Evolutionary conservation across 2,329 filamentous ascomycete genomes (phyloP).

Genomic region (Boeremia exigua): DNA sequence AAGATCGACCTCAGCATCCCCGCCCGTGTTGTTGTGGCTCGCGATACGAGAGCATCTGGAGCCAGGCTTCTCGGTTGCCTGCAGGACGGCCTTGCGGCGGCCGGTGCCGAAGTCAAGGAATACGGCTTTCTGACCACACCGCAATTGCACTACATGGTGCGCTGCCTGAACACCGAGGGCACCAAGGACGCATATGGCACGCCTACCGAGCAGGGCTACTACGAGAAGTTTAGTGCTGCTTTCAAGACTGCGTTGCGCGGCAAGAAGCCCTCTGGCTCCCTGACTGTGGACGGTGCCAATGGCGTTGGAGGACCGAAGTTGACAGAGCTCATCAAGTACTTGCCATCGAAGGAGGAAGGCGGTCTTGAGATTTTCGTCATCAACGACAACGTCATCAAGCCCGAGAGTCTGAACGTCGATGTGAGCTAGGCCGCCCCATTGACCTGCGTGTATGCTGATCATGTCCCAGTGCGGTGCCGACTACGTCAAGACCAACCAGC

Average conservation of each 20-base stretch:
- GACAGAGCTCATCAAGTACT: constrained; percentile 80
- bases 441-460: constrained; percentile 15
- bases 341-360: constrained; percentile 70
- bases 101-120: constrained; percentile 76
- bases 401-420: constrained; percentile 86
- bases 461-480: constrained; percentile 81
- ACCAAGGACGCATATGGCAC: constrained; percentile 88
- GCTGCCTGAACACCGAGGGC: constrained; percentile 90
- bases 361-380: constrained; percentile 82
- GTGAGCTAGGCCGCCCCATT: constrained; percentile 57
- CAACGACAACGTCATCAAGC: constrained; percentile 91
- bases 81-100: constrained; percentile 77
- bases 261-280: constrained; percentile 69
- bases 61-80: constrained; percentile 81
- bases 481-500: constrained; percentile 96
- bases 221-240: constrained; percentile 85
- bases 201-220: constrained; percentile 90
- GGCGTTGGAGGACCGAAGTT: constrained; percentile 95
- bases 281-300: constrained; percentile 95
- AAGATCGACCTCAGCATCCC: constrained; percentile 71
- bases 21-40: constrained; percentile 84
- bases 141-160: constrained; percentile 96
- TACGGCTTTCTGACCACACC: constrained; percentile 93
- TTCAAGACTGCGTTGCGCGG: constrained; percentile 84
- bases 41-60: constrained; percentile 92